A percentile compares a stretch with the other conserved stretches of the same genome.
Evolutionary conservation across 345 rosid genomes (phyloP).

Genomic region (Salix exigua): DNA sequence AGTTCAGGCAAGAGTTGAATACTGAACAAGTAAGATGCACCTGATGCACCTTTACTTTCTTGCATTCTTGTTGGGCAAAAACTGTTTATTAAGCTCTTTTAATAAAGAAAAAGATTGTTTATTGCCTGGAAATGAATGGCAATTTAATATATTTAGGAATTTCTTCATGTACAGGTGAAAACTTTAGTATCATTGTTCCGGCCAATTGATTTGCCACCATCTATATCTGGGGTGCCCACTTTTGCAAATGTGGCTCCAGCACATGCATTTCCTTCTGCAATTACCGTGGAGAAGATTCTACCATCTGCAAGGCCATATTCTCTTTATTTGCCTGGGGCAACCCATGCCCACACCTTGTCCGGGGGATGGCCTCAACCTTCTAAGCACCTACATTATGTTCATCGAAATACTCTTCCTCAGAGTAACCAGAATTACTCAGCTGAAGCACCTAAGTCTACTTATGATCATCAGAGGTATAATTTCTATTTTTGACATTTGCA

Average conservation of each 20-base stretch:
- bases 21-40: slow-evolving; percentile 18
- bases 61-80: background rate
- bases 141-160: background rate
- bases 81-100: background rate
- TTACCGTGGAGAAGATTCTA: background rate
- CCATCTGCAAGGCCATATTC: slow-evolving; percentile 12
- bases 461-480: slow-evolving; percentile 25
- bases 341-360: slow-evolving; percentile 3
- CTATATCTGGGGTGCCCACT: slow-evolving; percentile 6
- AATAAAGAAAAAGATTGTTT: background rate
- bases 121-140: background rate
- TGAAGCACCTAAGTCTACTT: slow-evolving; percentile 12
- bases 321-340: slow-evolving; percentile 7
- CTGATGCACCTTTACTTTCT: background rate
- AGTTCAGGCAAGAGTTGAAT: slow-evolving; percentile 32
- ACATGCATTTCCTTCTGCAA: background rate
- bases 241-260: background rate
- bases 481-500: background rate
- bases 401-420: slow-evolving; percentile 4
- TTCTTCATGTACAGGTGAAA: slow-evolving; percentile 19
- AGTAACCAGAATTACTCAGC: background rate
- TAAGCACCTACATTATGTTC: slow-evolving; percentile 4
- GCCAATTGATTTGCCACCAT: slow-evolving; percentile 8
- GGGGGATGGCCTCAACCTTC: slow-evolving; percentile 4
- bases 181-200: slow-evolving; percentile 25